Evolutionary conservation across 805 yeast genomes (phyloP), one percentile per base, ranked within the genome.

Genomic region (Candida ficus): DNA sequence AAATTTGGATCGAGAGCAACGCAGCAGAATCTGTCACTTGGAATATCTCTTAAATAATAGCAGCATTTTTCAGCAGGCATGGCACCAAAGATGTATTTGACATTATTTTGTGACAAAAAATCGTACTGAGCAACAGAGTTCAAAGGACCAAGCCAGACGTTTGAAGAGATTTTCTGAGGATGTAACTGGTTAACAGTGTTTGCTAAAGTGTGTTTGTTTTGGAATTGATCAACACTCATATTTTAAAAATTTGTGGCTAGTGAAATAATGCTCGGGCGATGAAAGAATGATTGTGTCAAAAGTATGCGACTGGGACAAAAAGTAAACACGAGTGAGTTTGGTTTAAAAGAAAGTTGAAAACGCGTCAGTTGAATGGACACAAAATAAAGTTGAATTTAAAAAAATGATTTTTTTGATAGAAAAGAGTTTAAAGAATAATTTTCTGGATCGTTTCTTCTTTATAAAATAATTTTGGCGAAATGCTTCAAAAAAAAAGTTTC

Each of bases 121-220:
- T 57, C 60, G 8, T 51, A 48, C 49, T 70, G 67, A 1, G 66
- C 58, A n/a, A 70, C 52, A 1, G 68, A 60, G 37, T 68, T 59
- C 40, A 70, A 46, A 2, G 78, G 75, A 2, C 80, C 78, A 23
- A 74, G 58, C 61, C 68, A 71, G 3, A 73, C 53, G 33, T 63
- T 57, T 16, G 63, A 62, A 9, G 66, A 54, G 14, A 74, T 43
- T 43, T 58, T 61, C 50, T 72, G 77, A 4, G 77, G 71, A 29
- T 56, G 56, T 10, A 56, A 44, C 31, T 56, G 61, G 46, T 54
- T 51, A 14, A 52, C 46, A 0, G 58, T 52, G 32, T 39, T 46
- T 11, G 57, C 61, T 35, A 56, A 30, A 1, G 49, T 43, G 39
- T 55, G 57, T 35, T 39, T 52, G 41, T 52, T 55, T 27, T 48